Evolutionary conservation across 202 grass and related monocot genomes (phyloP), one percentile per base, ranked within the genome.

Genomic region (Hordeum pubiflorum): DNA sequence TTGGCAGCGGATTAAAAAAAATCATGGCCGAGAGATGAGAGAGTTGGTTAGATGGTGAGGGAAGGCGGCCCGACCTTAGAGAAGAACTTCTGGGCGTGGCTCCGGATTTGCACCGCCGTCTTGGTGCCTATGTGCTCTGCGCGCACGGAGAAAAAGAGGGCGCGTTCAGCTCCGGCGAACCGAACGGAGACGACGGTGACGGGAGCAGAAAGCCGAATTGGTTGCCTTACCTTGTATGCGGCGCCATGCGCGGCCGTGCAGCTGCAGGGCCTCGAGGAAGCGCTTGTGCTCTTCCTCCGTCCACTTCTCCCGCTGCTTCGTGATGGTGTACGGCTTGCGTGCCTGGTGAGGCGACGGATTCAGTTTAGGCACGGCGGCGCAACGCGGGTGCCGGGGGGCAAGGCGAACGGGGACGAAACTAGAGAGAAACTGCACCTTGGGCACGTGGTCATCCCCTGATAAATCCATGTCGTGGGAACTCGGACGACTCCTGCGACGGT

Each of bases 41-140:
- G 40, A 55, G 11, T 43, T 32, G 67, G 80, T 73, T 79, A 89
- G 68, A 59, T 26, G 60, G 27, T 1, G 71, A 63, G 38, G 34
- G 72, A 86, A 67, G 43, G 61, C 24, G 76, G 44, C 34, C 80
- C 59, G 82, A 97, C 96, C 96, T 99, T 99, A 38, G 92, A 90
- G 85, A 99, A 99, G 82, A 99, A 99, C 84, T 99, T 99, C 81
- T 99, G 96, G 41, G 96, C 96, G 84, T 99, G 96, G 77, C 96
- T 99, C 74, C 96, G 91, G 84, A 99, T 93, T 79, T 99, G 96
- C 81, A 99, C 91, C 17, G 96, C 87, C 0, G 96, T 99, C 89
- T 99, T 99, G 79, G 92, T 99, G 77, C 92, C 85, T 26, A 99
- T 90, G 77, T 95, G 87, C 64, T 90, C 96, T 98, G 90, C 80